Percentiles rank a stretch among this genome's conserved stretches.
Conservation (phyloP, 108 stramenopile genomes). For the Cyclotella atomus region DNA sequence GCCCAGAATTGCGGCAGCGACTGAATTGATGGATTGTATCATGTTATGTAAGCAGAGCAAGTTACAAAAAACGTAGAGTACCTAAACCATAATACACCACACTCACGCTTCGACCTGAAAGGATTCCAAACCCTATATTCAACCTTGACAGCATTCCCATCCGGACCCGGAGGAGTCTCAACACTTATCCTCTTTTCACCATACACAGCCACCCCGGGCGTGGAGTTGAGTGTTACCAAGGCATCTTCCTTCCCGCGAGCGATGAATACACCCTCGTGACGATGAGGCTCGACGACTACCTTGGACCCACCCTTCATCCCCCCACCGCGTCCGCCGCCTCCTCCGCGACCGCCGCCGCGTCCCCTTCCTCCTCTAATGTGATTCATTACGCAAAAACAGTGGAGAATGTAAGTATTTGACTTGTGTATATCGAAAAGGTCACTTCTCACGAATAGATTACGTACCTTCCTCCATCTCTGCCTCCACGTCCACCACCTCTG, state of each 20-base stretch:
- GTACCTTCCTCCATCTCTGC: conserved; percentile 47
- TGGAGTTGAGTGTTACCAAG: conserved; percentile 95
- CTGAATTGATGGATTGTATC: conserved; percentile 38
- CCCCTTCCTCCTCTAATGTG: conserved; percentile 53
- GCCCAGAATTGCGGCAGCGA: conserved; percentile 99
- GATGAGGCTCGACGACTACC: conserved; percentile 94
- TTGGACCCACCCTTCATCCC: conserved; percentile 95
- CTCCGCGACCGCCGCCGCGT: conserved; percentile 61
- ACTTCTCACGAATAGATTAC: not conserved
- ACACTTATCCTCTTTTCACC: conserved; percentile 98
- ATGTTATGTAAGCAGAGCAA: too few species aligned
- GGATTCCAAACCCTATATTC: conserved; percentile 99
- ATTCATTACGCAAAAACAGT: not conserved
- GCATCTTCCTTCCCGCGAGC: conserved; percentile 99
- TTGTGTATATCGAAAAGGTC: not conserved
- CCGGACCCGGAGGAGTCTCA: conserved; percentile 86
- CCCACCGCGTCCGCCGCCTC: conserved; percentile 70
- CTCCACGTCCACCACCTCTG: conserved; percentile 56
- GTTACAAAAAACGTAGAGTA: too few species aligned
- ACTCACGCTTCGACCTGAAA: conserved; percentile 97
- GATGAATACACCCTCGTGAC: conserved; percentile 98
- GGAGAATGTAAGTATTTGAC: too few species aligned
- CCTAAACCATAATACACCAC: not conserved
- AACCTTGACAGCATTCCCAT: conserved; percentile 92
- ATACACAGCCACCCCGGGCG: conserved; percentile 99